Evolutionary conservation across 2,329 filamentous ascomycete genomes (phyloP), one percentile per base, ranked within the genome.

Genomic region (Pseudogymnoascus sp.): DNA sequence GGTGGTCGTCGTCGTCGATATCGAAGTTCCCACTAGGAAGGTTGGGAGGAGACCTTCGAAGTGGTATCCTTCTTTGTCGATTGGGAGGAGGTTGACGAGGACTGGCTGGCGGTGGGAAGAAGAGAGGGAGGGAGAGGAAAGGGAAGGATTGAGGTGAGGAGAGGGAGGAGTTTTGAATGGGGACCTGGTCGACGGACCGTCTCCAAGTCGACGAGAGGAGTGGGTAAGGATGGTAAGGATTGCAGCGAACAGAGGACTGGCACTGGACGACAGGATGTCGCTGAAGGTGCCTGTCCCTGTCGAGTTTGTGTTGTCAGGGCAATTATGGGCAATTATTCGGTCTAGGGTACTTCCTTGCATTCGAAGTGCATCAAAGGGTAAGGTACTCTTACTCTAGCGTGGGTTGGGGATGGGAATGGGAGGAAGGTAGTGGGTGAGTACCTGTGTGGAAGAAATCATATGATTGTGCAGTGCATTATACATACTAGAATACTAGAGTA

Each of bases 191-290:
- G 10, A 28, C 28, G 28, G 51, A 34, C 51, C 51, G 51, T 57
- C 51, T 57, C 51, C 51, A 57, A 57, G 51, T 57, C 51, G 51
- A 57, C 51, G 28, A 57, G 51, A 57, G 51, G 51, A 57, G 51
- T 57, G 51, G 51, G 51, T 57, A 57, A 57, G 51, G 51, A 57
- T 57, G n/a, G n/a, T n/a, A n/a, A n/a, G n/a, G n/a, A n/a, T n/a
- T n/a, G 28, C 28, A 57, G 28, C 16, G 16, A 34, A 57, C 28
- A 34, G 11, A 34, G 51, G 51, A 16, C 28, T 34, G 28, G 51
- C 51, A 57, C 51, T 57, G 51, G 51, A 57, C 51, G 51, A 57
- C 51, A 57, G 51, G n/a, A 36, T 34, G 51, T 21, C 28, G 51
- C 5, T 14, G 51, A 31, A 5, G 51, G 51, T 57, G 51, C 51